Conservation (phyloP, 148 eudicot genomes). For the Diospyros kaki region DNA sequence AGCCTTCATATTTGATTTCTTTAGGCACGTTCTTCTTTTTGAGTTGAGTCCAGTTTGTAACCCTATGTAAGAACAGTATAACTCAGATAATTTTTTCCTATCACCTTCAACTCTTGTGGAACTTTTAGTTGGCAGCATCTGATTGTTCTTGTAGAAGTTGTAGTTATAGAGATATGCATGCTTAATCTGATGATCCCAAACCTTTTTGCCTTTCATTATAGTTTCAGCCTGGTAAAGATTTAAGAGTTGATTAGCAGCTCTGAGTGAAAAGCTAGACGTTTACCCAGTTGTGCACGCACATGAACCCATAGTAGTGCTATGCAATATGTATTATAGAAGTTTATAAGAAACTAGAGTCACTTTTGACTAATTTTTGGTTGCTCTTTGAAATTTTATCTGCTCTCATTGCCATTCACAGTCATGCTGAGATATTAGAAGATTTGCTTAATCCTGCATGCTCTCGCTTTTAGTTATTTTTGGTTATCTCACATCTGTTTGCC, state of each 20-base stretch:
- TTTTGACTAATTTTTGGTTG: neutral
- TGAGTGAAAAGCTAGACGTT: no score
- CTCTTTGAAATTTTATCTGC: neutral
- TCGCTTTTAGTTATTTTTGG: no score
- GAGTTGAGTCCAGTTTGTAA: neutral
- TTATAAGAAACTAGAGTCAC: neutral
- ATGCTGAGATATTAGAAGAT: neutral
- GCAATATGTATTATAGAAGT: neutral
- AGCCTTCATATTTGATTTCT: neutral
- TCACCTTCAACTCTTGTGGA: neutral
- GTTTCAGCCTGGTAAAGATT: no score
- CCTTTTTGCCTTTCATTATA: neutral
- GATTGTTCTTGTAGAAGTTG: neutral
- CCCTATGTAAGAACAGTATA: neutral
- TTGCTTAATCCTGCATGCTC: no score
- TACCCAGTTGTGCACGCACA: neutral
- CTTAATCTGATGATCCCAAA: neutral
- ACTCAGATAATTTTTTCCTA: neutral
- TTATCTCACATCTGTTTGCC: no score
- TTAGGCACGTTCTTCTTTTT: neutral
- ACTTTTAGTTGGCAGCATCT: slow-evolving; percentile 1
- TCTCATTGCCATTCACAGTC: slow-evolving; percentile 1
- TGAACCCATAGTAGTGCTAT: neutral
- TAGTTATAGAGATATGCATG: neutral
- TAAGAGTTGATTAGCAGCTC: no score